phyloP scores from a whole-genome alignment of 2,329 filamentous ascomycete genomes.

The Fusarium citri region DNA sequence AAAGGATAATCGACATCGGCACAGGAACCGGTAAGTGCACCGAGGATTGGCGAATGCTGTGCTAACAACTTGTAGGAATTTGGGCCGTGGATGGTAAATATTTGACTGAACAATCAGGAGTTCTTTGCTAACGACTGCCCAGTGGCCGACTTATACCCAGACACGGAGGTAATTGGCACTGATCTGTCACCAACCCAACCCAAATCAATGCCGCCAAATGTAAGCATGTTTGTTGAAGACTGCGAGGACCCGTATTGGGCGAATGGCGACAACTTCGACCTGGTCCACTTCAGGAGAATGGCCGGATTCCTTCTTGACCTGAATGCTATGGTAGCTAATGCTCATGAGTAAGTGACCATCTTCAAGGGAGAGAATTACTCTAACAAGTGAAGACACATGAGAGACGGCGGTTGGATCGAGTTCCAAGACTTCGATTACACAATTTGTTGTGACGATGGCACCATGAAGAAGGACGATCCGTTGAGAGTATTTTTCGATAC shows the following conservation, averaged over 20 bases:
- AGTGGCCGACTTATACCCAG: constrained; percentile 58
- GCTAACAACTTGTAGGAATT: constrained; percentile 49
- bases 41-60: background rate
- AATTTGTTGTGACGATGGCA: constrained; percentile 58
- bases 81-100: constrained; percentile 64
- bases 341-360: constrained; percentile 49
- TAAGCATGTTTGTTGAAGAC: constrained; percentile 73
- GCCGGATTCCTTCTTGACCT: constrained; percentile 65
- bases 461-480: constrained; percentile 56
- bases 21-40: constrained; percentile 59
- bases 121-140: constrained; percentile 13
- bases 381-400: constrained; percentile 52
- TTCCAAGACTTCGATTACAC: constrained; percentile 59
- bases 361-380: background rate
- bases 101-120: background rate
- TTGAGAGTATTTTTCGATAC: constrained; percentile 51
- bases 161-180: constrained; percentile 55
- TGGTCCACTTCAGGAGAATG: constrained; percentile 64
- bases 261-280: constrained; percentile 65
- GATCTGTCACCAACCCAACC: constrained; percentile 61
- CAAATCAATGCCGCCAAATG: constrained; percentile 66
- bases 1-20: constrained; percentile 61
- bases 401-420: constrained; percentile 64
- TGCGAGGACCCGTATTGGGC: constrained; percentile 68
- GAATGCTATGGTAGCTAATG: constrained; percentile 57